A percentile compares a stretch with the other conserved stretches of the same genome.
Evolutionary conservation across 768 basidiomycete species (phyloP).

Genomic region (Chalciporus sphaerocephalus): DNA sequence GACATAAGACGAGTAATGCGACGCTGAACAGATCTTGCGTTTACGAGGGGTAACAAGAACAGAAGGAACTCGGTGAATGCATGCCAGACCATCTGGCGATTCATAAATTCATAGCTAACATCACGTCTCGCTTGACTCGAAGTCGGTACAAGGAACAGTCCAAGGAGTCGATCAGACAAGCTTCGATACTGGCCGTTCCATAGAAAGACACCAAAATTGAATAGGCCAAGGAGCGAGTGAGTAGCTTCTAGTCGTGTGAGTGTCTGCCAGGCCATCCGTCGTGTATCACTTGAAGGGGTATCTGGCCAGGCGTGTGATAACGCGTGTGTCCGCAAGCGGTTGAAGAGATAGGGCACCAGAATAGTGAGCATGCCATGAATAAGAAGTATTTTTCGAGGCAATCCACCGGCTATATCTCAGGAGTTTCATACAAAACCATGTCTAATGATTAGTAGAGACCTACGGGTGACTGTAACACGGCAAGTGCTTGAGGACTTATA

Average conservation of each 20-base stretch:
- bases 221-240: slow-evolving; percentile 56
- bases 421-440: neutral
- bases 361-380: slow-evolving; percentile 72
- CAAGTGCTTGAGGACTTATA: slow-evolving; percentile 39
- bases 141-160: slow-evolving; percentile 70
- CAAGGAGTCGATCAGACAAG: slow-evolving; percentile 70
- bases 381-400: slow-evolving; percentile 57
- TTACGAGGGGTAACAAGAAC: slow-evolving; percentile 85
- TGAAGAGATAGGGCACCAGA: slow-evolving; percentile 73
- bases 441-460: slow-evolving; percentile 4
- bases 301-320: slow-evolving; percentile 89
- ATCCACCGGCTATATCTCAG: slow-evolving; percentile 49
- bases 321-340: slow-evolving; percentile 67
- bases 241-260: slow-evolving; percentile 65
- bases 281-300: slow-evolving; percentile 71
- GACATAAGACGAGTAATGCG: slow-evolving; percentile 39
- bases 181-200: slow-evolving; percentile 87
- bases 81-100: slow-evolving; percentile 99
- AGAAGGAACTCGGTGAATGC: slow-evolving; percentile 97
- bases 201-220: slow-evolving; percentile 81
- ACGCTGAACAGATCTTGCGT: slow-evolving; percentile 59
- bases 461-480: slow-evolving; percentile 17
- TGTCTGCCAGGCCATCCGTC: slow-evolving; percentile 68
- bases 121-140: slow-evolving; percentile 67
- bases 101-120: slow-evolving; percentile 98